Base-by-base conservation (phyloP, 139 green algal species). In the Chlamydomonas sp. region DNA sequence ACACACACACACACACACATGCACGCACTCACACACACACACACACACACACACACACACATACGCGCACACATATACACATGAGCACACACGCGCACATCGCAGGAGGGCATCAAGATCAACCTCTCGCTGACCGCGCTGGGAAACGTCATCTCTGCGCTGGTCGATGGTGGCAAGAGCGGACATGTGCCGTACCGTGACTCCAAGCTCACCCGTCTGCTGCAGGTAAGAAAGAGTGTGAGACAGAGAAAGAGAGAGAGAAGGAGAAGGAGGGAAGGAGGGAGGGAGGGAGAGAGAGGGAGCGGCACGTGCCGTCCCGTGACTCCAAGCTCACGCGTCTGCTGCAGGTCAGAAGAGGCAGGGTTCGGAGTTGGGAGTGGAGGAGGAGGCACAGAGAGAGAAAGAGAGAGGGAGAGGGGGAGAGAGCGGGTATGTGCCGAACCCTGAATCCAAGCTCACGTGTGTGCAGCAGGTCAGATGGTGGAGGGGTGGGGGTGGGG, bases 301-400 rank as follows among this genome's bases (percentile, higher is more conserved):
- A 35, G 24, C 59, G 76, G 30, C 86, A 90, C 75, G 73, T 92
- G 20, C 86, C 84, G 10, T 92, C 89, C 72, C 79, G 91, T 35
- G 89, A 97, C 79, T 92, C 84, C 70, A 97, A 97, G 85, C 86
- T 97, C 73, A 97, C 91, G 1, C 83, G 91, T 3, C 79, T 97
- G 68, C 70, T 89, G 63, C 85, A 95, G 76, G 76, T 82, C 35
- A n/a, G n/a, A n/a, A n/a, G n/a, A n/a, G n/a, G n/a, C n/a, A n/a
- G n/a, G n/a, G n/a, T 5, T 6, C 4, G 13, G 62, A 28, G 35
- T 28, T 58, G 57, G 5, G 57, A 69, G 4, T 0, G 33, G 29
- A 58, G 10, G 20, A 10, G 60, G 39, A 30, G 60, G 34, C 28
- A 24, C 24, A 16, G n/a, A 16, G 16, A 5, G 5, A 10, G 35